phyloP scores from a whole-genome alignment of 208 protist genomes.

The Zelonia costaricensis region DNA sequence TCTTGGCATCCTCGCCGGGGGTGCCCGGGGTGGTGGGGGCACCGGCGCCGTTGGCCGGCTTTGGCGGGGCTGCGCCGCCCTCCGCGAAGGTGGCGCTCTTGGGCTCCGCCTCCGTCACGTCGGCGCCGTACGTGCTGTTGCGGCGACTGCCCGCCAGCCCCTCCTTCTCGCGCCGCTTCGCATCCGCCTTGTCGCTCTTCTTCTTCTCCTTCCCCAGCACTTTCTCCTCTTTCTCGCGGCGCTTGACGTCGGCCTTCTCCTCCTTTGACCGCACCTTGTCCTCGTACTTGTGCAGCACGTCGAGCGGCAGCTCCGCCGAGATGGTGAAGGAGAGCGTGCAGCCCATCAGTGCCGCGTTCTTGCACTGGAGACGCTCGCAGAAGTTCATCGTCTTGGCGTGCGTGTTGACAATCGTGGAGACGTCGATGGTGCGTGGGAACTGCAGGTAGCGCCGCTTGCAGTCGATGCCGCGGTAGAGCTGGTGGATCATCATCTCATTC shows the following conservation, averaged over 20 bases:
- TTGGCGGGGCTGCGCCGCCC: not conserved
- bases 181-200: constrained; percentile 17
- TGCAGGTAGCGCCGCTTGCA: constrained; percentile 39
- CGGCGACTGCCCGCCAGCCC: not conserved
- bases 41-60: not conserved
- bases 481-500: constrained; percentile 36
- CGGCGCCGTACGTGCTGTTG: constrained; percentile 20
- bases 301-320: constrained; percentile 26
- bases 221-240: constrained; percentile 41
- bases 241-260: constrained; percentile 35
- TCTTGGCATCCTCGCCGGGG: constrained; percentile 10
- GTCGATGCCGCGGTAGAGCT: constrained; percentile 27
- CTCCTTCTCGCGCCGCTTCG: constrained; percentile 15
- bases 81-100: not conserved
- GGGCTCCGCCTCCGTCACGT: constrained; percentile 22
- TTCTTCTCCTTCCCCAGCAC: constrained; percentile 3
- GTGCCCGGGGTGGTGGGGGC: not conserved
- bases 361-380: constrained; percentile 43
- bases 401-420: constrained; percentile 41
- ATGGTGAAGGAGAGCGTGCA: constrained; percentile 43
- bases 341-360: constrained; percentile 33
- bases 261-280: constrained; percentile 48
- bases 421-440: constrained; percentile 47
- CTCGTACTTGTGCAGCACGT: constrained; percentile 36
- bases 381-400: constrained; percentile 25